Conservation (phyloP, 257 asterid genomes). For the Galeopsis tetrahit region DNA sequence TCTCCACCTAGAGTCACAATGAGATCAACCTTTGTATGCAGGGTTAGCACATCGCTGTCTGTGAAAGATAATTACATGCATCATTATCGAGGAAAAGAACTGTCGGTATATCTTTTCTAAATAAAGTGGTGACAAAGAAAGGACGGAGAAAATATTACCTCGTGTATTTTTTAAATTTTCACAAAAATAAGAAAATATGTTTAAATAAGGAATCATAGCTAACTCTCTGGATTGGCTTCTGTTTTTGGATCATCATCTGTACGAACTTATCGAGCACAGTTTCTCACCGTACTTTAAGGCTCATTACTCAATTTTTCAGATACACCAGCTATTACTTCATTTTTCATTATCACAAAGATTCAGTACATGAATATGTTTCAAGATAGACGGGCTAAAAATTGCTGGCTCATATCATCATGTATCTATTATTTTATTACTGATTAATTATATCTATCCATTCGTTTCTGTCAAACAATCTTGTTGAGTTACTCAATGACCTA, state of each 20-base stretch:
- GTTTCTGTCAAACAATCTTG: slow-evolving; percentile 1
- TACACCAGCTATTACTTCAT: not conserved
- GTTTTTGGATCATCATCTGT: slow-evolving; percentile 8
- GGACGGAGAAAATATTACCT: not conserved
- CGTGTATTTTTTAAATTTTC: not conserved
- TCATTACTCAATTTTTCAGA: not conserved
- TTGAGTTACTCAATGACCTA: not conserved
- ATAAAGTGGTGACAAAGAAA: slow-evolving; percentile 15
- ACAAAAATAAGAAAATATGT: not conserved
- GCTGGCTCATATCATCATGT: not conserved
- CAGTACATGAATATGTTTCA: not conserved
- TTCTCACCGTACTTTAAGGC: slow-evolving; percentile 9
- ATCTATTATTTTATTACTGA: not conserved
- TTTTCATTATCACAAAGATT: slow-evolving; percentile 12
- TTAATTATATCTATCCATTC: not conserved
- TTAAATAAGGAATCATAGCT: not conserved
- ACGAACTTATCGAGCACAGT: not conserved
- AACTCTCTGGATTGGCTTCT: not conserved
- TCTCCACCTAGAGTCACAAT: slow-evolving; percentile 96
- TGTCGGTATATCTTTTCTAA: not conserved
- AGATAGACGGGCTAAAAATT: not conserved
- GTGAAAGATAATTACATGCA: slow-evolving; percentile 34
- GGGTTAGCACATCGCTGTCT: slow-evolving; percentile 71
- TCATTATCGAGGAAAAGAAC: not conserved
- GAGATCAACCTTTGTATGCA: slow-evolving; percentile 92